A percentile compares a stretch with the other conserved stretches of the same genome.
Conservation (phyloP, 2,329 filamentous ascomycete genomes). For the Cercospora brassicicola region DNA sequence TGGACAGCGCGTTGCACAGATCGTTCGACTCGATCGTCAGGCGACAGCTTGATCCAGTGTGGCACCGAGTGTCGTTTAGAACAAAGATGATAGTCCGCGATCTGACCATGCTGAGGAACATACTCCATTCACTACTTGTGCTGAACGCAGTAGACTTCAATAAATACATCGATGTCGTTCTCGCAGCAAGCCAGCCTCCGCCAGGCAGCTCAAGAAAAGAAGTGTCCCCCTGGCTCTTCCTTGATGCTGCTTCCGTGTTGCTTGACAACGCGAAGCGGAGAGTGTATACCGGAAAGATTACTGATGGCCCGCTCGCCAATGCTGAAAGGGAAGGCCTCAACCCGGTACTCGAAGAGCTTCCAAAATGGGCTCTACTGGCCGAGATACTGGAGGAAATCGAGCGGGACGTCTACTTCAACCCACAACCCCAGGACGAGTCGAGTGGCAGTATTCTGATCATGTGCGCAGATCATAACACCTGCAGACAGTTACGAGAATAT, state of each 20-base stretch:
- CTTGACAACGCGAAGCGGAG: constrained; percentile 86
- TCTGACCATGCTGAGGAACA: constrained; percentile 74
- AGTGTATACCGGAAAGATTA: constrained; percentile 76
- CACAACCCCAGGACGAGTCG: constrained; percentile 72
- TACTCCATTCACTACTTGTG: constrained; percentile 77
- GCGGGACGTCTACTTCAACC: constrained; percentile 81
- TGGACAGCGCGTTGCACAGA: constrained; percentile 86
- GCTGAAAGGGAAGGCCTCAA: constrained; percentile 63
- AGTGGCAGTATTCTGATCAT: constrained; percentile 93
- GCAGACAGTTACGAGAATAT: constrained; percentile 85
- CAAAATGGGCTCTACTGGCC: constrained; percentile 88
- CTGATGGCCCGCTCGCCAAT: constrained; percentile 55
- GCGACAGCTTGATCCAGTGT: constrained; percentile 89
- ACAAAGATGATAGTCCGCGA: constrained; percentile 94
- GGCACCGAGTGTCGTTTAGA: constrained; percentile 94
- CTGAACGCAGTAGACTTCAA: constrained; percentile 90
- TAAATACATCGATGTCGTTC: constrained; percentile 89
- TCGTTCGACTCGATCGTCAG: constrained; percentile 89
- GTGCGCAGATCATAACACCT: constrained; percentile 85
- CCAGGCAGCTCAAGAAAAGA: constrained; percentile 84
- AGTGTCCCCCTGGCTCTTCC: constrained; percentile 92
- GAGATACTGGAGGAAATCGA: constrained; percentile 94
- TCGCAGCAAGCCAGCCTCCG: constrained; percentile 84
- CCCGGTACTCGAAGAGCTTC: constrained; percentile 87
- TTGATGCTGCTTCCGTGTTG: constrained; percentile 91